Percentiles rank a stretch among this genome's conserved stretches.
phyloP scores from a whole-genome alignment of 2,329 filamentous ascomycete genomes.

The Epichloe festucae region DNA sequence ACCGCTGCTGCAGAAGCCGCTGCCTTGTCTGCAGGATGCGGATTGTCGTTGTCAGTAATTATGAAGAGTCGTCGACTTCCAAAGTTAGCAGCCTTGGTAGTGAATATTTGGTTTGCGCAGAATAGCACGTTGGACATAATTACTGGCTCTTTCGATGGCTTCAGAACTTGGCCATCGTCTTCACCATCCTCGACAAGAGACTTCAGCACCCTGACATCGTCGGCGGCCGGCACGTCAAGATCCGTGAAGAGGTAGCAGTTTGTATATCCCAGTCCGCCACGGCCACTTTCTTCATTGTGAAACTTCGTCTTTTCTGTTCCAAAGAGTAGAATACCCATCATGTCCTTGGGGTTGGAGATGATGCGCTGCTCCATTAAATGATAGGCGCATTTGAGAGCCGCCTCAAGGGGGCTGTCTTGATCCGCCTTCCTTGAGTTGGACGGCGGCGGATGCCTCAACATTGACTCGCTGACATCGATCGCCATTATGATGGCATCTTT shows the following conservation, averaged over 20 bases:
- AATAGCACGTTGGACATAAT: constrained; percentile 86
- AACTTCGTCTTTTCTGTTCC: constrained; percentile 79
- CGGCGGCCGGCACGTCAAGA: constrained; percentile 73
- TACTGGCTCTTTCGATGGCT: constrained; percentile 53
- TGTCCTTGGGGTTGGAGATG: constrained; percentile 89
- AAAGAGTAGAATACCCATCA: constrained; percentile 92
- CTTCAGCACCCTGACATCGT: constrained; percentile 72
- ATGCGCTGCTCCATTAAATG: constrained; percentile 96
- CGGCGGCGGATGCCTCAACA: constrained; percentile 57
- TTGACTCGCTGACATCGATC: constrained; percentile 80
- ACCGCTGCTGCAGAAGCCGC: constrained; percentile 67
- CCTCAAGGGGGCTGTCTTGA: constrained; percentile 61
- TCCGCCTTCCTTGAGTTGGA: constrained; percentile 62
- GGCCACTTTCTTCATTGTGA: constrained; percentile 50
- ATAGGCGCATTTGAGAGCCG: constrained; percentile 87
- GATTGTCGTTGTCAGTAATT: constrained; percentile 87
- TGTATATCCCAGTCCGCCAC: constrained; percentile 56
- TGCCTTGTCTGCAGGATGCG: constrained; percentile 60
- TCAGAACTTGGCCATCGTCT: constrained; percentile 54
- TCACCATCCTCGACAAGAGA: constrained; percentile 67
- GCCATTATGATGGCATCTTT: constrained; percentile 98
- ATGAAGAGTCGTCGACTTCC: constrained; percentile 87
- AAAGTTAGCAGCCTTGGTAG: constrained; percentile 88
- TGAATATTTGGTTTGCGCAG: constrained; percentile 93
- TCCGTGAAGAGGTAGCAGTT: constrained; percentile 88